These are phyloP conservation scores for Trichosanthes truncata DNA, from an alignment of 306 rosid genomes.

Conservation along the genomic window DNA sequence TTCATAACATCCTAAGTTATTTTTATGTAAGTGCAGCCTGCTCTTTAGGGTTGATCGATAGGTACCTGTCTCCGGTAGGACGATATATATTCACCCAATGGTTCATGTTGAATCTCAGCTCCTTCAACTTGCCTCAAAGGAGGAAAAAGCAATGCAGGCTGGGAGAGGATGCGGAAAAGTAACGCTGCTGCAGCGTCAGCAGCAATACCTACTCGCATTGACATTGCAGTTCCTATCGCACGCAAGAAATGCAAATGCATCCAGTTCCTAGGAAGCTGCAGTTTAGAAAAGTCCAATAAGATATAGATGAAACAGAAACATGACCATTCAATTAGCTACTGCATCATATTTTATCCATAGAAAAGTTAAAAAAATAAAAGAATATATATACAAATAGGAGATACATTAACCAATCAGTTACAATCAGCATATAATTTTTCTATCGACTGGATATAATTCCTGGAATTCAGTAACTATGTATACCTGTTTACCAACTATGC, in stretches of 20 bases:
- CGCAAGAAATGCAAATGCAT: slow-evolving; percentile 98
- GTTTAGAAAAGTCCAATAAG: not conserved
- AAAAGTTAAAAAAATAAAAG: not conserved
- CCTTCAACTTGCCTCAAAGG: slow-evolving; percentile 94
- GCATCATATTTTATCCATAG: not conserved
- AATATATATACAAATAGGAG: not conserved
- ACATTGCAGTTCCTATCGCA: slow-evolving; percentile 98
- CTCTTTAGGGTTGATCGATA: not conserved
- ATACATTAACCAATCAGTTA: not conserved
- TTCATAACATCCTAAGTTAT: not conserved
- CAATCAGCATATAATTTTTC: not conserved
- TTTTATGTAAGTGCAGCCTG: not conserved
- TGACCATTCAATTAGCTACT: too few relatives aligned
- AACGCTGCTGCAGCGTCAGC: slow-evolving; percentile 99
- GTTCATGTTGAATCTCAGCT: slow-evolving; percentile 73
- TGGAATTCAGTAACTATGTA: not conserved
- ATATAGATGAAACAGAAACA: not conserved
- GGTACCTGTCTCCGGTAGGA: slow-evolving; percentile 80
- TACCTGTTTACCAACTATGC: slow-evolving; percentile 8
- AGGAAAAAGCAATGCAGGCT: slow-evolving; percentile 94
- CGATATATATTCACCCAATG: slow-evolving; percentile 67
- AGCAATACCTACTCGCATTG: slow-evolving; percentile 95
- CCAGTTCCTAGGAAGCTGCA: slow-evolving; percentile 98
- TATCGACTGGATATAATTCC: not conserved
- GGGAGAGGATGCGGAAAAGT: slow-evolving; percentile 93